These are phyloP conservation scores for Gomphus bonarii DNA, from an alignment of 1,284 basidiomycete species.

Conservation along the genomic window DNA sequence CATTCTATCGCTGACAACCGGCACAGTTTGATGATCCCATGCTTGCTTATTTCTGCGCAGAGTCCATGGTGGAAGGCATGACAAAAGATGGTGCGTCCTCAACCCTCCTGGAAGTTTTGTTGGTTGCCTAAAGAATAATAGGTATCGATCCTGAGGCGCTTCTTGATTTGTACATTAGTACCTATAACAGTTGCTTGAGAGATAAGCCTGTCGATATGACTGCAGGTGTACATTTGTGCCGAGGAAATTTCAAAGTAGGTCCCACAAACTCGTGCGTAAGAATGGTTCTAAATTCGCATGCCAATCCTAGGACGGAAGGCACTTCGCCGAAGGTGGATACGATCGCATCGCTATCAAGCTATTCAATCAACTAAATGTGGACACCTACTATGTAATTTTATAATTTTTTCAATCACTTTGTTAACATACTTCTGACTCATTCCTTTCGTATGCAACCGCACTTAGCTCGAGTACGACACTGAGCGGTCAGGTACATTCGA, in stretches of 20 bases:
- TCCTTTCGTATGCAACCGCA: conserved; percentile 1
- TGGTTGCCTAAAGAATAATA: conserved; percentile 11
- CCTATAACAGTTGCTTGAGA: conserved; percentile 58
- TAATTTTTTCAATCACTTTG: not conserved
- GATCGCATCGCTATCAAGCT: conserved; percentile 62
- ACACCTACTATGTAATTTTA: conserved; percentile 54
- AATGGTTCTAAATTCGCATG: not conserved
- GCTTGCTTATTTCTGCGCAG: conserved; percentile 54
- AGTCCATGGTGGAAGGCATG: conserved; percentile 22
- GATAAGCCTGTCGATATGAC: conserved; percentile 54
- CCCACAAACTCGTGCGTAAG: not conserved
- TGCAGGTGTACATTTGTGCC: conserved; percentile 66
- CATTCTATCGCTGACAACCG: conserved; percentile 19
- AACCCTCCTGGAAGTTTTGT: not conserved
- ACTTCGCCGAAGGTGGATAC: conserved; percentile 69
- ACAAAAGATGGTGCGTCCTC: conserved; percentile 17
- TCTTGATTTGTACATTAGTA: conserved; percentile 57
- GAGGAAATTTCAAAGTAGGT: conserved; percentile 62
- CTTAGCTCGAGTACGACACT: conserved; percentile 69
- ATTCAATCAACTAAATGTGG: conserved; percentile 67
- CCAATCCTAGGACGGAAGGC: conserved; percentile 36
- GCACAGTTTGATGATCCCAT: conserved; percentile 65
- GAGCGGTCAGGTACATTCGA: conserved; percentile 62
- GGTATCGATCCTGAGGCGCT: conserved; percentile 53
- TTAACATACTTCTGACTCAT: not conserved